A percentile compares a stretch with the other conserved stretches of the same genome.
phyloP scores from a whole-genome alignment of 2,329 filamentous ascomycete species.

The Epichloe festucae region DNA sequence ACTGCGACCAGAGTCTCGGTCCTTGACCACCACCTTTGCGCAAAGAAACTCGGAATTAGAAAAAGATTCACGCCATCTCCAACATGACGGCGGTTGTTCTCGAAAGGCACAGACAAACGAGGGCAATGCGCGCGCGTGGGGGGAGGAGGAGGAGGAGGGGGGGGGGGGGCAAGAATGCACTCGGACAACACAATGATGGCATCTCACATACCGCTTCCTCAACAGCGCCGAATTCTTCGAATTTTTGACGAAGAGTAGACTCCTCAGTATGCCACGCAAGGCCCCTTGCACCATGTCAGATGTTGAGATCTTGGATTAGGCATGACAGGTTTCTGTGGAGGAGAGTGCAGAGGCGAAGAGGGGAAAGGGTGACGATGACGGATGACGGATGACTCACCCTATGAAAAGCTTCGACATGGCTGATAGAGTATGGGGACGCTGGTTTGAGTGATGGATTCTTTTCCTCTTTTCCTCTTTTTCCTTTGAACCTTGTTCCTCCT shows the following conservation, averaged over 20 bases:
- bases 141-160: not conserved
- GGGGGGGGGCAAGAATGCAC: not conserved
- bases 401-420: slow-evolving; percentile 91
- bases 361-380: not conserved
- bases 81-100: not conserved
- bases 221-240: slow-evolving; percentile 79
- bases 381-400: slow-evolving; percentile 47
- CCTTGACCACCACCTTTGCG: slow-evolving; percentile 83
- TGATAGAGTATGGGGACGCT: slow-evolving; percentile 7
- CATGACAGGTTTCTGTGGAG: not conserved
- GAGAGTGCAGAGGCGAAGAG: not conserved
- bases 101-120: not conserved
- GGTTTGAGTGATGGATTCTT: not conserved
- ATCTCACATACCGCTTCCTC: slow-evolving; percentile 77
- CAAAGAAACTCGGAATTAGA: slow-evolving; percentile 10
- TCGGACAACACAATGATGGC: slow-evolving; percentile 1
- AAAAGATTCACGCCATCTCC: slow-evolving; percentile 5
- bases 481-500: too few species aligned
- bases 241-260: slow-evolving; percentile 72
- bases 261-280: slow-evolving; percentile 98
- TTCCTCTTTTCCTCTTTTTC: not conserved
- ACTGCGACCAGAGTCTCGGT: slow-evolving; percentile 91
- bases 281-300: slow-evolving; percentile 45
- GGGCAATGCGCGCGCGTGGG: not conserved
- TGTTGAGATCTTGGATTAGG: not conserved